Conservation (phyloP, 345 rosid genomes). For the Pistacia integerrima region DNA sequence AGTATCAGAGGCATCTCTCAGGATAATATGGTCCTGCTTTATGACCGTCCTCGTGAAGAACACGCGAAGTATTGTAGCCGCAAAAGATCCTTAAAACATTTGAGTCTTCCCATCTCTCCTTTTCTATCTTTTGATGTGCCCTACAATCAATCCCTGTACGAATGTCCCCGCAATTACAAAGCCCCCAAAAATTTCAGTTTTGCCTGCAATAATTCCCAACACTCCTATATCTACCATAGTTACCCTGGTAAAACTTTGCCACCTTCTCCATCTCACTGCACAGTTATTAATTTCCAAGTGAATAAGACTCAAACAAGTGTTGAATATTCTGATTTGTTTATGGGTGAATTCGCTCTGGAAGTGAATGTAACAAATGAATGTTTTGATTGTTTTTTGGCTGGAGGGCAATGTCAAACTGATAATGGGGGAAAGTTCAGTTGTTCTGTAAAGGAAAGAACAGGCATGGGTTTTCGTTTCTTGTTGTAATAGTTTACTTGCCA, state of each 20-base stretch:
- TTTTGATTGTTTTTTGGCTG: background rate
- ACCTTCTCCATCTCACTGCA: conserved; percentile 24
- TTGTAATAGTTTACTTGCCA: background rate
- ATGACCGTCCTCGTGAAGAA: no score
- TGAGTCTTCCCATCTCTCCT: no score
- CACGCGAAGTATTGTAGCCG: no score
- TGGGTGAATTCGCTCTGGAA: conserved; percentile 24
- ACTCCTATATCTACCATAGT: background rate
- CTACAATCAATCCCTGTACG: no score
- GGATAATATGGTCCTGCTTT: no score
- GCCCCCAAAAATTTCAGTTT: no score
- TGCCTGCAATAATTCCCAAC: no score
- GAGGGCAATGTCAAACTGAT: conserved; percentile 15
- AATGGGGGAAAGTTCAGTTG: background rate
- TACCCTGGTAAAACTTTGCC: background rate
- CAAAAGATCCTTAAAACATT: no score
- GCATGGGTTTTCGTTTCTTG: background rate
- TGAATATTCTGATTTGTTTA: background rate
- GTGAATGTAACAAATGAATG: background rate
- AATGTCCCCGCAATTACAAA: no score
- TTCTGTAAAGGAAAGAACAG: background rate
- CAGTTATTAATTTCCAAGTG: conserved; percentile 25
- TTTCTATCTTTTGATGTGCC: no score
- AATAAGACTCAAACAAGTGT: background rate
- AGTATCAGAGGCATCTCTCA: no score